Conservation (phyloP, 208 protist genomes). For the Trypanosoma theileri region DNA sequence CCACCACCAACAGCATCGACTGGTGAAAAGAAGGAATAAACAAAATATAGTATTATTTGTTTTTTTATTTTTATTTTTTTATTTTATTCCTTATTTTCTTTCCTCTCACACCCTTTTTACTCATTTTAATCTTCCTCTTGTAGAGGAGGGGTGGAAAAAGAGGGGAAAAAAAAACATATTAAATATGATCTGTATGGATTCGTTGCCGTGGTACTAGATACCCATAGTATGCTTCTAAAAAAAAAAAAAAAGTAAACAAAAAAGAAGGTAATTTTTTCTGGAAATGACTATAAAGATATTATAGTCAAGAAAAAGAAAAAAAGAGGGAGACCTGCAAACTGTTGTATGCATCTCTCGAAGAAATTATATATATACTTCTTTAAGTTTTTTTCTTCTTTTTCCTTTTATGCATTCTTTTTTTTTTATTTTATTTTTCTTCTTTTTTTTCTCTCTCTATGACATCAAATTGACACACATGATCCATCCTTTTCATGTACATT, state of each 20-base stretch:
- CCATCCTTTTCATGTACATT: not conserved
- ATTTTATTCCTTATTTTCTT: too few species aligned
- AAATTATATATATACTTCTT: too few species aligned
- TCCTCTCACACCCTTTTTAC: too few species aligned
- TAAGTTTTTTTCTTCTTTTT: not conserved
- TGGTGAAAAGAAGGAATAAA: not conserved
- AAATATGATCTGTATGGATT: too few species aligned
- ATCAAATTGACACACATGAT: not conserved
- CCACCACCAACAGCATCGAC: not conserved
- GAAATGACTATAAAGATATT: not conserved
- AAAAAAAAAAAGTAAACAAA: not conserved
- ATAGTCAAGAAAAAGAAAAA: not conserved
- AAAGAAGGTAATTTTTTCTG: conserved; percentile 9
- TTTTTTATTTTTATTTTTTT: too few species aligned
- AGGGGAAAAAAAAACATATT: too few species aligned
- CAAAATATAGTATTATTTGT: not conserved
- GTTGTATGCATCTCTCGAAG: too few species aligned
- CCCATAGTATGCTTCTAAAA: not conserved
- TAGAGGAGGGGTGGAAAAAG: too few species aligned
- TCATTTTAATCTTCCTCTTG: too few species aligned
- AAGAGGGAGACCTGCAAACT: too few species aligned
- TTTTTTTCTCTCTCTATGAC: not conserved
- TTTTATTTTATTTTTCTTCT: not conserved
- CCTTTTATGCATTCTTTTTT: not conserved
- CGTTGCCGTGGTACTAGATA: too few species aligned